Evolutionary conservation across 192 early-diverging fungal genomes (phyloP).

Genomic region (Backusella luteola): DNA sequence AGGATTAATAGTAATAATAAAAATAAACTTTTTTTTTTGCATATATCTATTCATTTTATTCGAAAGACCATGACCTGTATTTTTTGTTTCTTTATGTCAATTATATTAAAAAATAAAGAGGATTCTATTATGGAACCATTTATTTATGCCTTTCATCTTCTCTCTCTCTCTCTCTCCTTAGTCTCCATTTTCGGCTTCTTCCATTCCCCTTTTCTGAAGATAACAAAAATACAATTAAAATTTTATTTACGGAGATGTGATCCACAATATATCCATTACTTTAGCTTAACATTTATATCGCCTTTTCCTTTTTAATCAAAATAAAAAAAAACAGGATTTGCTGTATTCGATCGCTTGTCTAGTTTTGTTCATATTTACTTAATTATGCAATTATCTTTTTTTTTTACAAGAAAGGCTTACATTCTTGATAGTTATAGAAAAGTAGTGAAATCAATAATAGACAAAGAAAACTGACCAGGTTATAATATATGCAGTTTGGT

Average conservation of each 20-base stretch:
- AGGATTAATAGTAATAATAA: neutral
- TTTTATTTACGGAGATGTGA: neutral
- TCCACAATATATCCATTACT: neutral
- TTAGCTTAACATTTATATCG: neutral
- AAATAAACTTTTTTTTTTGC: neutral
- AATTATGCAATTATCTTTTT: too few relatives aligned
- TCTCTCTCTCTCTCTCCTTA: neutral
- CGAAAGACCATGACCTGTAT: too few relatives aligned
- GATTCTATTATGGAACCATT: neutral
- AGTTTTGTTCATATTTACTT: neutral
- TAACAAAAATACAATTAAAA: conserved; percentile 5
- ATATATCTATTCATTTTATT: too few relatives aligned
- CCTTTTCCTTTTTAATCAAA: neutral
- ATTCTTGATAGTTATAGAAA: neutral
- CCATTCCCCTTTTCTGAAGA: neutral
- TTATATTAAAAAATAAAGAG: neutral
- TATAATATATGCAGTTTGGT: neutral
- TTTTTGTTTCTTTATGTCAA: neutral
- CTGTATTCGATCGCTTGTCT: neutral
- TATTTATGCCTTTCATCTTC: neutral
- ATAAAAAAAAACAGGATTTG: neutral
- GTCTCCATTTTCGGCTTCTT: neutral
- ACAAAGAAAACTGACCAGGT: neutral
- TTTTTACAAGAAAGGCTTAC: too few relatives aligned
- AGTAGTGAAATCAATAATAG: neutral